Conservation (phyloP, 1,284 basidiomycete species). For the Salmacisia buchloeana region DNA sequence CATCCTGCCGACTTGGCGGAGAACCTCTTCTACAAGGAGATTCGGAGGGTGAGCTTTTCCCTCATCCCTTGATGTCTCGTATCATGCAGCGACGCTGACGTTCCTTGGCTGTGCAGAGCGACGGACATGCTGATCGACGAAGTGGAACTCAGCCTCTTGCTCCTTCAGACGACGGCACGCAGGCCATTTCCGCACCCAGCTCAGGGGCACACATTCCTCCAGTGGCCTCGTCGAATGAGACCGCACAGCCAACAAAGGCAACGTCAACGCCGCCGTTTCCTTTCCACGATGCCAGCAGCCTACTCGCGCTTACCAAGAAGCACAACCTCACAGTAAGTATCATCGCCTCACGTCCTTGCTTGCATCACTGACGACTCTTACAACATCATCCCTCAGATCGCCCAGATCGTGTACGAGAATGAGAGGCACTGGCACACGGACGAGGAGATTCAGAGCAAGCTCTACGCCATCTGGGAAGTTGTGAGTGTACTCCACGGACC, state of each 20-base stretch:
- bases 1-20: constrained; percentile 65
- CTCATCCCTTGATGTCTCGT: no score
- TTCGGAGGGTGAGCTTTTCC: constrained; percentile 57
- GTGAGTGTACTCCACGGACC: not conserved
- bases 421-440: constrained; percentile 58
- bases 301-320: constrained; percentile 70
- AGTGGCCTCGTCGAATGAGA: no score
- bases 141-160: not conserved
- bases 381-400: constrained; percentile 18
- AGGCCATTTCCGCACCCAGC: no score
- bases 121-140: not conserved
- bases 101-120: no score
- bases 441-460: constrained; percentile 37
- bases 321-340: constrained; percentile 64
- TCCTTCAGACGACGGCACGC: not conserved
- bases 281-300: constrained; percentile 71
- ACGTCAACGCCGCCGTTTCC: constrained; percentile 67
- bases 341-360: not conserved
- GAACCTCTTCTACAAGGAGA: constrained; percentile 92
- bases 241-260: not conserved
- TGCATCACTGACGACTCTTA: not conserved
- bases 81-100: no score
- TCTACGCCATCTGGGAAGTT: constrained; percentile 9
- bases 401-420: constrained; percentile 80
- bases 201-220: no score